Conservation (phyloP, 208 protist species). For the Plasmodiophora brassicae region DNA sequence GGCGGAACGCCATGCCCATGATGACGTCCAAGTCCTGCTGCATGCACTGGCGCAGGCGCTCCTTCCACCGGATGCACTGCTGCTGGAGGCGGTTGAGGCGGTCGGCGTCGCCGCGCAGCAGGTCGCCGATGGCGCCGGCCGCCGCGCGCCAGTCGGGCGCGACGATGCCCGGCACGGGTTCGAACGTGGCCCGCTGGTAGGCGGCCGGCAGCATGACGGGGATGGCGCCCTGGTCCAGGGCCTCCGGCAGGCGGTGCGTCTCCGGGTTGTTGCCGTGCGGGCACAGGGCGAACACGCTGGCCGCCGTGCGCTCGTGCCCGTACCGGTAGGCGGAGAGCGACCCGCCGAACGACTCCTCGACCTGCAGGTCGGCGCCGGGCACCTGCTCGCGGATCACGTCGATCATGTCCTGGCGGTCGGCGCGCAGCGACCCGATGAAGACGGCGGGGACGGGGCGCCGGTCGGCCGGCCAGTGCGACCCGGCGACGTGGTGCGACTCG, state of each 20-base stretch:
- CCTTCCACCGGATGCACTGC: neutral
- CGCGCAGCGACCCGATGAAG: neutral
- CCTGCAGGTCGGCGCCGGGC: neutral
- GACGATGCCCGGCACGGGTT: neutral
- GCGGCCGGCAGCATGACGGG: neutral
- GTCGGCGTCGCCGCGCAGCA: neutral
- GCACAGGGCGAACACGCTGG: neutral
- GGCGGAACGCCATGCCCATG: too few species aligned
- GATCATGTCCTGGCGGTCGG: neutral
- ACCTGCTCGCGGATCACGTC: neutral
- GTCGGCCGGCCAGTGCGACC: neutral
- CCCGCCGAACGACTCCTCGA: slow-evolving; percentile 6
- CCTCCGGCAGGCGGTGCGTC: neutral
- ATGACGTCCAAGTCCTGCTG: neutral
- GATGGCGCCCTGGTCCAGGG: neutral
- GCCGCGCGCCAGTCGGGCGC: neutral
- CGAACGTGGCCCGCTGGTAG: neutral
- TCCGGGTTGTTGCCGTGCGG: slow-evolving; percentile 16
- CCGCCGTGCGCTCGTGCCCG: neutral
- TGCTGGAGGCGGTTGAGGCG: neutral
- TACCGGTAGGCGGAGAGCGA: neutral
- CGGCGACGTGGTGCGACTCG: neutral
- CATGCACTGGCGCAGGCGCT: neutral
- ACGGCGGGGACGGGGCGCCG: neutral
- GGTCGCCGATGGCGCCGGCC: neutral